phyloP scores from a whole-genome alignment of 2,329 filamentous ascomycete species.

The Davidsoniella neocaledoniae region DNA sequence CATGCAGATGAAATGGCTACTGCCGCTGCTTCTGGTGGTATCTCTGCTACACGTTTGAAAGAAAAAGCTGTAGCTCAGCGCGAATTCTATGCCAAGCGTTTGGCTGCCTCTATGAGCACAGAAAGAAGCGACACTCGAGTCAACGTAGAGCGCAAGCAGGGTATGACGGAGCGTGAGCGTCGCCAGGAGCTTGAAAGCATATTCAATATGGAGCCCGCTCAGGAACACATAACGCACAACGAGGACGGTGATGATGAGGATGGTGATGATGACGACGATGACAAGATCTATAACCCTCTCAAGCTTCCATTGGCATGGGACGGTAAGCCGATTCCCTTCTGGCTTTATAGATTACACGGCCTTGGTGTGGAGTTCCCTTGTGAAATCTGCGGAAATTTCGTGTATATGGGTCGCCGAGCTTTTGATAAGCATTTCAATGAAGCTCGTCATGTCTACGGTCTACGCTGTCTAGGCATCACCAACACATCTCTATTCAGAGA shows the following conservation, averaged over 20 bases:
- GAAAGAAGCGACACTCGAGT: slow-evolving; percentile 79
- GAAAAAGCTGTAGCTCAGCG: slow-evolving; percentile 82
- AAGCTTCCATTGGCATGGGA: slow-evolving; percentile 96
- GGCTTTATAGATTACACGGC: slow-evolving; percentile 94
- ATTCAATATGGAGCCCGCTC: slow-evolving; percentile 34
- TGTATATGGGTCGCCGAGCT: slow-evolving; percentile 92
- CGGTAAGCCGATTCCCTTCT: slow-evolving; percentile 96
- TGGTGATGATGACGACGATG: slow-evolving; percentile 48
- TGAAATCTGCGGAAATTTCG: slow-evolving; percentile 94
- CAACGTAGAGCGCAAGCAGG: slow-evolving; percentile 90
- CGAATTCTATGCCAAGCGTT: slow-evolving; percentile 65
- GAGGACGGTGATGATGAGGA: slow-evolving; percentile 52
- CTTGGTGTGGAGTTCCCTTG: slow-evolving; percentile 88
- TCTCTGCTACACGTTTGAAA: slow-evolving; percentile 47
- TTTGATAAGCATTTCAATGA: slow-evolving; percentile 99
- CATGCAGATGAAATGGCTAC: slow-evolving; percentile 16
- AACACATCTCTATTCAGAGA: slow-evolving; percentile 85
- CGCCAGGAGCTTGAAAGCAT: slow-evolving; percentile 85
- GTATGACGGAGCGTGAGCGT: slow-evolving; percentile 92
- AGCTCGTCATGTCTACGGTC: slow-evolving; percentile 75
- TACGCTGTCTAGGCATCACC: slow-evolving; percentile 87
- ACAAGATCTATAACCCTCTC: slow-evolving; percentile 90
- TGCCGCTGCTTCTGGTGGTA: slow-evolving; percentile 17
- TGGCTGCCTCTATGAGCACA: slow-evolving; percentile 68
- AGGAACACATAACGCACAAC: slow-evolving; percentile 15